Evolutionary conservation across 768 basidiomycete genomes (phyloP).

Genomic region (Phlegmacium glaucopus): DNA sequence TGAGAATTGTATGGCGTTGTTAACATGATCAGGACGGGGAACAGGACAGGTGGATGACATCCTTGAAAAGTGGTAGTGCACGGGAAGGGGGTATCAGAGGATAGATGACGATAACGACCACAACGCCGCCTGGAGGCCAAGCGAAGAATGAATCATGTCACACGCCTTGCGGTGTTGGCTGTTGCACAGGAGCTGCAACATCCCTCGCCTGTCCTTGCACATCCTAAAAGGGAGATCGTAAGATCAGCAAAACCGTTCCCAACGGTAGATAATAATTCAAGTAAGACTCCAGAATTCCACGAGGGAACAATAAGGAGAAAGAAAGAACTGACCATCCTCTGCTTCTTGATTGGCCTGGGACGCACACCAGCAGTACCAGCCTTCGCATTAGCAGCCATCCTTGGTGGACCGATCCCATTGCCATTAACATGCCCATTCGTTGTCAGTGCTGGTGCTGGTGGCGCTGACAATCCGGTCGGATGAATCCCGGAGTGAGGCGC

Average conservation of each 20-base stretch:
- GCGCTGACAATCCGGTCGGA: background rate
- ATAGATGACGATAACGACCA: background rate
- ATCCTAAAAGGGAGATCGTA: conserved; percentile 39
- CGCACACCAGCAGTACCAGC: conserved; percentile 55
- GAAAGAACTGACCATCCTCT: conserved; percentile 56
- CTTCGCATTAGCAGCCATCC: conserved; percentile 43
- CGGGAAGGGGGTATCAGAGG: background rate
- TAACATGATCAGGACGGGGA: too few relatives aligned
- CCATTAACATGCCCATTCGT: conserved; percentile 9
- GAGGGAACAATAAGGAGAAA: conserved; percentile 6
- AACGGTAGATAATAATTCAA: conserved; percentile 1
- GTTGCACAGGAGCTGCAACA: conserved; percentile 53
- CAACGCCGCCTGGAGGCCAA: background rate
- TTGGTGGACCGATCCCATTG: conserved; percentile 20
- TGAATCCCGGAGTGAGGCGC: conserved; percentile 28
- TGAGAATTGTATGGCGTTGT: too few relatives aligned
- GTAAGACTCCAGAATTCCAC: background rate
- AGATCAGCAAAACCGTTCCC: background rate
- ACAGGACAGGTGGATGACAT: too few relatives aligned
- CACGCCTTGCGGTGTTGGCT: conserved; percentile 72
- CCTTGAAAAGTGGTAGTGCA: too few relatives aligned
- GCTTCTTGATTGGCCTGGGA: conserved; percentile 74
- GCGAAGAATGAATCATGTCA: conserved; percentile 18
- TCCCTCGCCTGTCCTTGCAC: conserved; percentile 62
- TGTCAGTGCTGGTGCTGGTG: conserved; percentile 4